These are phyloP conservation scores for Pholiota conissans DNA, from an alignment of 768 basidiomycete genomes.

Conservation along the genomic window DNA sequence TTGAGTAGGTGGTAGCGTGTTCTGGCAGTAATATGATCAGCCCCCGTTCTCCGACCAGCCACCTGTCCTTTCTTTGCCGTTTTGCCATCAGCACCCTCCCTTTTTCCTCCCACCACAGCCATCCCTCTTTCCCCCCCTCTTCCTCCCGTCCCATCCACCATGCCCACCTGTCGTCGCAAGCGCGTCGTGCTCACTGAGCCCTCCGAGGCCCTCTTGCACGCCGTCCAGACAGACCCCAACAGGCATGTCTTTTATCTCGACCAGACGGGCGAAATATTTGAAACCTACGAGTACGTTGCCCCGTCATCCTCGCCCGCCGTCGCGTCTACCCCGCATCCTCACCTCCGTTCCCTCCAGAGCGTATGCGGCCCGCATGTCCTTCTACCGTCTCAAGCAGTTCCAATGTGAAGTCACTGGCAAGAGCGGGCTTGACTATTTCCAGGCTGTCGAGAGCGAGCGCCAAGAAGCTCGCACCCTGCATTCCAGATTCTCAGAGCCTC, in stretches of 20 bases:
- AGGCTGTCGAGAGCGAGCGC: constrained; percentile 89
- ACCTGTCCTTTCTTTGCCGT: constrained; percentile 63
- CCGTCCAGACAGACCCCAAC: constrained; percentile 61
- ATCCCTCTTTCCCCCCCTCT: constrained; percentile 35
- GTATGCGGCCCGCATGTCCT: constrained; percentile 90
- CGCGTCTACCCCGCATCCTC: constrained; percentile 23
- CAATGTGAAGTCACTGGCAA: constrained; percentile 98
- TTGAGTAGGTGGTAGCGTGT: constrained; percentile 15
- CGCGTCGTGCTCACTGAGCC: constrained; percentile 87
- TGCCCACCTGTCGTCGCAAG: constrained; percentile 90
- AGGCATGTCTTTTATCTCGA: constrained; percentile 88
- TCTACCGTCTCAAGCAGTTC: constrained; percentile 92
- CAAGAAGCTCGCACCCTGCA: constrained; percentile 90
- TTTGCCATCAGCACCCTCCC: constrained; percentile 48
- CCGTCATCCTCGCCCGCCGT: constrained; percentile 6
- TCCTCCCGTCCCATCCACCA: constrained; percentile 32
- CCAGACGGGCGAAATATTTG: constrained; percentile 97
- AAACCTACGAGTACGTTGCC: constrained; percentile 85
- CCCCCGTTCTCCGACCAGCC: constrained; percentile 57
- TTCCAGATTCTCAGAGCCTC: constrained; percentile 86
- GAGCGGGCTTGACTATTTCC: constrained; percentile 90
- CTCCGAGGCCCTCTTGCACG: constrained; percentile 65
- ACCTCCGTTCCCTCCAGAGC: constrained; percentile 41
- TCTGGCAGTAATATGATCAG: constrained; percentile 29
- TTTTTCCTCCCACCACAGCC: constrained; percentile 43